Base-by-base conservation (phyloP, 805 yeast genomes). In the Wickerhamiella siamensis region DNA sequence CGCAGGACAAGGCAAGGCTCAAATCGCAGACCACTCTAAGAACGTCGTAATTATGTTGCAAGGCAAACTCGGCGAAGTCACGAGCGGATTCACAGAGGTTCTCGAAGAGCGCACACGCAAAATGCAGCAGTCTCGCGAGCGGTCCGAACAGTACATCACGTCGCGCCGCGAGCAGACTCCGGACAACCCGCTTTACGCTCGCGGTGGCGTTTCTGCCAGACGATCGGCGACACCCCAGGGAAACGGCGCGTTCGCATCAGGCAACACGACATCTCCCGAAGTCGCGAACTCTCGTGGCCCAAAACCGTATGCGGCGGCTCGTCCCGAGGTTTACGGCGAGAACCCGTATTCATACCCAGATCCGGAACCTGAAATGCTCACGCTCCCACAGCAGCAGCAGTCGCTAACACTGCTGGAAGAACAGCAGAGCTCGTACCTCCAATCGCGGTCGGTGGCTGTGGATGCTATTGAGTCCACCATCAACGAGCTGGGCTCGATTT, bases 391-490 rank as follows among this genome's bases (percentile, higher is more conserved):
- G 55, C 95, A 84, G 55, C 81, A 88, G 31, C 94, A 86, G 53
- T 79, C 82, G 51, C 60, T 84, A 51, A 67, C 83, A 54, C 63
- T 87, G 59, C 68, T 86, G 54, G 96, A 88, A 53, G 95, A 87
- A 59, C 94, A 84, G 51, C 76, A 75, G 49, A 63, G 64, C 44
- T 69, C 69, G 42, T 91, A 91, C 56, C 64, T 87, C 43, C 88
- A 78, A 53, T 91, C 81, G 51, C 71, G 98, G 54, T 79, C 77
- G 52, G 60, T 77, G 36, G 98, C 98, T 0, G 95, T 91, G 40
- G 97, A 88, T 57, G 83, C 96, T 0, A 91, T 91, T 39, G 98
- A 91, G 58, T 72, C 84, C n/a, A 91, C 98, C 0, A 91, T 91
- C 47, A 88, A 88, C 55, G 97, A 91, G 60, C 94, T 91, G 38